phyloP scores from a whole-genome alignment of 352 stramenopile species.

The Phytopythium litorale region DNA sequence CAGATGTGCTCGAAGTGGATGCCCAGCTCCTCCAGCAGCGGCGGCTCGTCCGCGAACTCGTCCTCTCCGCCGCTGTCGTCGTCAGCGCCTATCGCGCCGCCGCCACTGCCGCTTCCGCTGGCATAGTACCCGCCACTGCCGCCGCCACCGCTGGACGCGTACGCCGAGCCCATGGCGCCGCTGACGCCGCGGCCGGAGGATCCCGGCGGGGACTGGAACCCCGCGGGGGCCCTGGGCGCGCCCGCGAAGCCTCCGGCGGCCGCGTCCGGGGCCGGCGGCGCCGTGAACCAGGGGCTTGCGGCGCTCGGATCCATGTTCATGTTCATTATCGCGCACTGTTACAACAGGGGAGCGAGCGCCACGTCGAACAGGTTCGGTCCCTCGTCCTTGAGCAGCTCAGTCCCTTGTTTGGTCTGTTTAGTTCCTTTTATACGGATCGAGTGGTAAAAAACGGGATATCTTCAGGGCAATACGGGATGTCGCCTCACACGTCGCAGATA shows the following conservation, averaged over 20 bases:
- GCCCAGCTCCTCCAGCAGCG: constrained; percentile 96
- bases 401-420: too few relatives aligned
- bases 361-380: background rate
- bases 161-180: constrained; percentile 17
- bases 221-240: constrained; percentile 1
- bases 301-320: constrained; percentile 78
- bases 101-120: background rate
- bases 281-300: constrained; percentile 70
- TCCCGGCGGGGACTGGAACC: constrained; percentile 17
- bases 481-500: too few relatives aligned
- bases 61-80: constrained; percentile 48
- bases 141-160: constrained; percentile 13
- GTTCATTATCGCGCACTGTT: constrained; percentile 34
- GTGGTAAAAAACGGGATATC: too few relatives aligned
- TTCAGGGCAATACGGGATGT: too few relatives aligned
- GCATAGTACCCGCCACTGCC: constrained; percentile 18
- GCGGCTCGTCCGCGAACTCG: constrained; percentile 95
- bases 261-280: constrained; percentile 31
- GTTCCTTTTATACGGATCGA: too few relatives aligned
- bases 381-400: too few relatives aligned
- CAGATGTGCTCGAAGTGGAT: constrained; percentile 98
- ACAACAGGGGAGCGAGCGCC: background rate
- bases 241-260: background rate
- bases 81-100: constrained; percentile 13
- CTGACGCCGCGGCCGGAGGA: constrained; percentile 14